phyloP scores from a whole-genome alignment of 2,329 filamentous ascomycete species.

The Ceratocystiopsis minuta region DNA sequence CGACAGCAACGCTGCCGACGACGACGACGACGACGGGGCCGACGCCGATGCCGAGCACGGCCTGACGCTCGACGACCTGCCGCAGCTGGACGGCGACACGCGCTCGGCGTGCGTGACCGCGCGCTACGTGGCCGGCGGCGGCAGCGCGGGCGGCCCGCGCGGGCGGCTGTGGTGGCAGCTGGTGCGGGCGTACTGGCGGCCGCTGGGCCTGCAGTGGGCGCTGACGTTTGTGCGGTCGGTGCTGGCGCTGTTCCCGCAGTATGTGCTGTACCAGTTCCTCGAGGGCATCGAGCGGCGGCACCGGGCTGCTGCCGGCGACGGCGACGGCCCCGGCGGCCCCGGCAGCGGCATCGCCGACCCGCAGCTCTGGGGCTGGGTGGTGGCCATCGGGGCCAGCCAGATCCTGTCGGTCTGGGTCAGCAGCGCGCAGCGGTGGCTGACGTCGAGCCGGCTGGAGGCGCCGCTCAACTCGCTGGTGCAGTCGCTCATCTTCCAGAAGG shows the following conservation, averaged over 20 bases:
- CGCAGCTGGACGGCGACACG: conserved; percentile 14
- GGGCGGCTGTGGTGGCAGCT: conserved; percentile 17
- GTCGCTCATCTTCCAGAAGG: conserved; percentile 19
- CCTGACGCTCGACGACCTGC: conserved; percentile 16
- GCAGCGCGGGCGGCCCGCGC: conserved; percentile 7
- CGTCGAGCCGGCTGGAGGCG: conserved; percentile 15
- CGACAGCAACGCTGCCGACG: no score
- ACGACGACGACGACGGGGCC: no score
- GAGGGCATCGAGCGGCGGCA: conserved; percentile 13
- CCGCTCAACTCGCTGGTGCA: conserved; percentile 17
- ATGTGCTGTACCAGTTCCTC: conserved; percentile 19
- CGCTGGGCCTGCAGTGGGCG: conserved; percentile 16
- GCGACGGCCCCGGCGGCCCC: conserved; percentile 9
- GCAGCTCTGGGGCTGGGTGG: conserved; percentile 15
- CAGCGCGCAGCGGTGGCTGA: conserved; percentile 17
- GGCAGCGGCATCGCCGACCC: conserved; percentile 9
- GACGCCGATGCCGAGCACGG: no score
- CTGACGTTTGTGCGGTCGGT: conserved; percentile 15
- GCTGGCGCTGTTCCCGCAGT: conserved; percentile 17
- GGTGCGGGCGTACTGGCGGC: conserved; percentile 12
- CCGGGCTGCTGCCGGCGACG: conserved; percentile 1
- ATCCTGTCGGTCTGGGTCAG: conserved; percentile 15
- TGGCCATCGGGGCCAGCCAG: conserved; percentile 15
- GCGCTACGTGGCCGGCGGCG: conserved; percentile 9
- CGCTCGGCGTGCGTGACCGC: conserved; percentile 13